Evolutionary conservation across 495 filamentous ascomycete species (phyloP).

Genomic region (Pseudomonodictys pantanalensis): DNA sequence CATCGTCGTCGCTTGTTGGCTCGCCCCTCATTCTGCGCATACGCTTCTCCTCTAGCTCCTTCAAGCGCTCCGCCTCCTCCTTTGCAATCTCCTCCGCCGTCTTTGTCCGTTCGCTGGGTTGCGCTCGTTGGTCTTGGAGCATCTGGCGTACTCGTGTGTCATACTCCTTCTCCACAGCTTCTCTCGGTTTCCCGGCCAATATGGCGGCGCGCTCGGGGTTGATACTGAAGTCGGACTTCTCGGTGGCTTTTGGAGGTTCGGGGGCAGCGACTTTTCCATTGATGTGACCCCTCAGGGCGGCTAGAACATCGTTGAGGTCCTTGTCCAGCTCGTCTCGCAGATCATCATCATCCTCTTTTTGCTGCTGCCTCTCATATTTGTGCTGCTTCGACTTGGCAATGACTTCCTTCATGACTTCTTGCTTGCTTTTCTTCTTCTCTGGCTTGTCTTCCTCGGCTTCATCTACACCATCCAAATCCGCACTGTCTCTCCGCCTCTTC

Average conservation of each 20-base stretch:
- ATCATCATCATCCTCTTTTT: conserved; percentile 92
- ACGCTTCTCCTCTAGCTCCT: conserved; percentile 75
- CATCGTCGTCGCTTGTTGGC: conserved; percentile 47
- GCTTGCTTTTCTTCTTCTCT: conserved; percentile 83
- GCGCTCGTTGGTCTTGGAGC: conserved; percentile 74
- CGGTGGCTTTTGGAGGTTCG: conserved; percentile 32
- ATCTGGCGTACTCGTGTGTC: conserved; percentile 78
- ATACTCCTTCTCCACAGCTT: conserved; percentile 73
- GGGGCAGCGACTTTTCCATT: conserved; percentile 45
- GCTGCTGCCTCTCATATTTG: conserved; percentile 87
- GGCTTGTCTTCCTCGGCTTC: conserved; percentile 51
- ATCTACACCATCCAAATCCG: conserved; percentile 46
- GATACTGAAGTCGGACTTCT: conserved; percentile 42
- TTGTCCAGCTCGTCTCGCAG: conserved; percentile 77
- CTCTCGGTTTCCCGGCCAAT: conserved; percentile 60
- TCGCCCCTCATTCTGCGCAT: conserved; percentile 70
- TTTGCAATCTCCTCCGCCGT: conserved; percentile 82
- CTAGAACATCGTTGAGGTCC: conserved; percentile 74
- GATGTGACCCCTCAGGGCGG: conserved; percentile 56
- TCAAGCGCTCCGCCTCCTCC: conserved; percentile 70
- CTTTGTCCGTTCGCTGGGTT: conserved; percentile 82
- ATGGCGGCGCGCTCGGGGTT: conserved; percentile 59
- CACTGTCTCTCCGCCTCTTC: conserved; percentile 61
- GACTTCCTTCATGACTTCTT: conserved; percentile 95
- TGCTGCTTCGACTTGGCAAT: conserved; percentile 95